Evolutionary conservation across 805 yeast species (phyloP), one percentile per base, ranked within the genome.

Genomic region (Blastobotrys mokoenaii): DNA sequence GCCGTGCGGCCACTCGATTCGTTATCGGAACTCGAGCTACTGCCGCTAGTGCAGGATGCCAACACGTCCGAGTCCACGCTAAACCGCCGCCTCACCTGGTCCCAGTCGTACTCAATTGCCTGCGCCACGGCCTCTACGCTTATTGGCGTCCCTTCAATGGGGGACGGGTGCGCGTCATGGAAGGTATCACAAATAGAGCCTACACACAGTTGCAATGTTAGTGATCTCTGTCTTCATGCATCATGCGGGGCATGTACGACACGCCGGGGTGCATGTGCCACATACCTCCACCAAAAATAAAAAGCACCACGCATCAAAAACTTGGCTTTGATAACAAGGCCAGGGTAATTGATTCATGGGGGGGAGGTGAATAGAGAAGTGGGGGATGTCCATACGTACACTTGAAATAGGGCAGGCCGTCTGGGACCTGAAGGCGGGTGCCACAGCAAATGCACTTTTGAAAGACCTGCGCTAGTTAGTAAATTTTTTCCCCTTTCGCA

Each of bases 131-230:
- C 18, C n/a, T 15, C 32, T n/a, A 44, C 30, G 5, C 27, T 36
- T 17, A n/a, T 12, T 6, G 29, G 20, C 14, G 16, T 6, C 6
- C 15, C 43, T 40, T 12, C 41, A 34, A 37, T 33, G 37, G 43
- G 46, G 22, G 11, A 36, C 4, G 48, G 36, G 18, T 47, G 43
- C 12, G 50, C 41, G 49, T 61, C 62, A 42, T 52, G 56, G 17
- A 55, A 51, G 15, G 60, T 53, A 15, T 43, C 55, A 55, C 95
- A 84, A 3, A 77, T 68, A 0, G 79, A 40, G 43, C 38, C 34
- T 31, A 14, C 15, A 14, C 15, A n/a, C n/a, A n/a, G n/a, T n/a
- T n/a, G n/a, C n/a, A n/a, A n/a, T n/a, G n/a, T n/a, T n/a, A n/a
- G n/a, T n/a, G n/a, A n/a, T n/a, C n/a, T n/a, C n/a, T n/a, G n/a